Evolutionary conservation across 2,329 filamentous ascomycete genomes (phyloP), one percentile per base, ranked within the genome.

Genomic region (Cercospora sesami): DNA sequence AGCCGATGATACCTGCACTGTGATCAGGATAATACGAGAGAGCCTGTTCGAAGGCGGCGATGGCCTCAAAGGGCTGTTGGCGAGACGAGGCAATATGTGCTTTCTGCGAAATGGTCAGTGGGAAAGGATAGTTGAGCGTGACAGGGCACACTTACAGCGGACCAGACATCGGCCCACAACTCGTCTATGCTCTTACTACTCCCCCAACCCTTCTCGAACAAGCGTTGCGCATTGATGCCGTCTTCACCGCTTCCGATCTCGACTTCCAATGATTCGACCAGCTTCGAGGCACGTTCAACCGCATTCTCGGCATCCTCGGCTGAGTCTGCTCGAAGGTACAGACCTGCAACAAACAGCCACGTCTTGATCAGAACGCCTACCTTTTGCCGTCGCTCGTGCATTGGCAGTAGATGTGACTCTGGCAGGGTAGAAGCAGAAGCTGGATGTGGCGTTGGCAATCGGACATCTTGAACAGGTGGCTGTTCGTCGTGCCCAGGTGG

Each of bases 301-400:
- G 94, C 93, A 63, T 90, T 91, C 73, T 87, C 87, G 12, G 91
- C 89, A 77, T 98, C 94, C 21, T 94, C 90, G 65, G 88, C 87
- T 82, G 96, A 88, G 8, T 86, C 87, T 7, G 94, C 92, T 63
- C 93, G 87, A 30, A 93, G 88, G 77, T 98, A 99, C 71, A 98
- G 89, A 0, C 91, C 91, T 2, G 93, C 91, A 69, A 97, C 93
- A 77, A 95, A 90, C 8, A 97, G 84, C 95, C 95, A 99, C 33
- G 97, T 89, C 72, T 90, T 90, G 21, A 93, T 83, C 16, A 99
- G 80, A 10, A 89, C 76, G 4, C 83, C 83, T 12, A 87, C 80
- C 16, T 83, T 85, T 67, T 88, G 86, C 64, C 84, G 84, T 62
- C 86, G 83, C 60, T 84, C 82, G 69, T 86, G 83, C 8, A 82